A percentile compares a stretch with the other conserved stretches of the same genome.
Evolutionary conservation across 192 early-diverging fungal genomes (phyloP).

Genomic region (Oehlia diaphana): DNA sequence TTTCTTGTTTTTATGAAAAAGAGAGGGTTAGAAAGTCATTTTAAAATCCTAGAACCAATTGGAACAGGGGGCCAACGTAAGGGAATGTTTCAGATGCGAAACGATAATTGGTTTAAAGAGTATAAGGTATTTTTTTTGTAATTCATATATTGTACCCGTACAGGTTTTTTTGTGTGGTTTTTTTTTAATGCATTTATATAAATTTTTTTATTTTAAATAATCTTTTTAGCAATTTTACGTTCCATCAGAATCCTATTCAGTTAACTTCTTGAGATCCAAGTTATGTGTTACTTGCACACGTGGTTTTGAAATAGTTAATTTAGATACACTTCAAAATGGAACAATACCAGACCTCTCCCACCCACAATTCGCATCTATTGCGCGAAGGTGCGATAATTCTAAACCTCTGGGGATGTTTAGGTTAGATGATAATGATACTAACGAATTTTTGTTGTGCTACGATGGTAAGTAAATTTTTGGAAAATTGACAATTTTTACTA

Average conservation of each 20-base stretch:
- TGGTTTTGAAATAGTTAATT: constrained; percentile 93
- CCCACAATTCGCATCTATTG: constrained; percentile 71
- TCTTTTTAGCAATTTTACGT: constrained; percentile 88
- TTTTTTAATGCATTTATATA: background rate
- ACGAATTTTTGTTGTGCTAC: constrained; percentile 88
- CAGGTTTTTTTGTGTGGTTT: too few species aligned
- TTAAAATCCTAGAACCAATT: constrained; percentile 41
- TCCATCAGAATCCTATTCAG: constrained; percentile 83
- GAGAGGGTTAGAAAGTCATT: constrained; percentile 31
- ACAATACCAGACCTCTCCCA: constrained; percentile 82
- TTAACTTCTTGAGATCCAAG: constrained; percentile 85
- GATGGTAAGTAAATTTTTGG: constrained; percentile 58
- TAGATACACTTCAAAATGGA: constrained; percentile 80
- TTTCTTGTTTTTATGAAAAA: constrained; percentile 46
- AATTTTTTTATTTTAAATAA: too few species aligned
- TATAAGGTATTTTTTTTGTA: constrained; percentile 49
- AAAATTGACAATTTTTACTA: background rate
- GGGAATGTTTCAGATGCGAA: constrained; percentile 1
- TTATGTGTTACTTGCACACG: constrained; percentile 88
- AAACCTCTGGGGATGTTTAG: constrained; percentile 85
- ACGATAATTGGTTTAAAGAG: constrained; percentile 48
- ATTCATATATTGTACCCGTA: background rate
- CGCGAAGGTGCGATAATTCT: constrained; percentile 65
- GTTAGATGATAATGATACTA: constrained; percentile 48
- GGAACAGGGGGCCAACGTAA: constrained; percentile 32